These are phyloP conservation scores for Aurantiochytrium sp. DNA, from an alignment of 108 stramenopile genomes.

Conservation along the genomic window DNA sequence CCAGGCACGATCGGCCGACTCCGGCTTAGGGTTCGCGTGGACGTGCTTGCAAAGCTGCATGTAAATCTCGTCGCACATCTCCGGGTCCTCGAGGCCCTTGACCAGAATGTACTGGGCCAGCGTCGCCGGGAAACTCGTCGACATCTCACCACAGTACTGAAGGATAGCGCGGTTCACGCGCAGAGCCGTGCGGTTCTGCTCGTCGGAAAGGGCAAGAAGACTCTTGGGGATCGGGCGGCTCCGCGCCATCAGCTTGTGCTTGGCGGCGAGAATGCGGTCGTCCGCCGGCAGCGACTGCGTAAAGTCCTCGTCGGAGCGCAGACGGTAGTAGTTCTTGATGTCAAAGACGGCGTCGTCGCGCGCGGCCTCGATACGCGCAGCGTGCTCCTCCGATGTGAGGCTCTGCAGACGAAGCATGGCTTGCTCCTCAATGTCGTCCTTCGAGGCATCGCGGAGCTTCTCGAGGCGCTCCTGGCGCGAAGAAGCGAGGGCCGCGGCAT, in stretches of 20 bases:
- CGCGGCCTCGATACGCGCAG: constrained; percentile 13
- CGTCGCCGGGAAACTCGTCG: neutral
- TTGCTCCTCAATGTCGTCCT: constrained; percentile 26
- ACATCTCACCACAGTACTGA: neutral
- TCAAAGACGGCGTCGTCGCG: constrained; percentile 30
- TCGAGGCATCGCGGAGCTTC: constrained; percentile 27
- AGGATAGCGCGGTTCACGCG: constrained; percentile 14
- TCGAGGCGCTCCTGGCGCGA: neutral
- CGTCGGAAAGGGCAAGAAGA: constrained; percentile 33
- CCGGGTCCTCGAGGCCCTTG: constrained; percentile 2
- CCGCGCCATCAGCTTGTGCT: constrained; percentile 42
- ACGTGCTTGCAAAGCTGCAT: constrained; percentile 14
- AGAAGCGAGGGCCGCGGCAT: neutral
- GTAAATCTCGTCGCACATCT: constrained; percentile 13
- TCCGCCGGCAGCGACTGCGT: neutral
- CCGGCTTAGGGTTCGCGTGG: neutral
- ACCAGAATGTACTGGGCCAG: neutral
- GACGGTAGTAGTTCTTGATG: constrained; percentile 38
- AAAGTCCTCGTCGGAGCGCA: constrained; percentile 49
- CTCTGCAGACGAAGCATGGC: neutral
- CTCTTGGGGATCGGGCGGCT: constrained; percentile 46
- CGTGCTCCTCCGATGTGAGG: neutral
- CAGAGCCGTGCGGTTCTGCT: constrained; percentile 18
- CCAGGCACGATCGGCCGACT: neutral
- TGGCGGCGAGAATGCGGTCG: constrained; percentile 22